These are phyloP conservation scores for Trypanosoma avium DNA, from an alignment of 208 protist species.

Conservation along the genomic window DNA sequence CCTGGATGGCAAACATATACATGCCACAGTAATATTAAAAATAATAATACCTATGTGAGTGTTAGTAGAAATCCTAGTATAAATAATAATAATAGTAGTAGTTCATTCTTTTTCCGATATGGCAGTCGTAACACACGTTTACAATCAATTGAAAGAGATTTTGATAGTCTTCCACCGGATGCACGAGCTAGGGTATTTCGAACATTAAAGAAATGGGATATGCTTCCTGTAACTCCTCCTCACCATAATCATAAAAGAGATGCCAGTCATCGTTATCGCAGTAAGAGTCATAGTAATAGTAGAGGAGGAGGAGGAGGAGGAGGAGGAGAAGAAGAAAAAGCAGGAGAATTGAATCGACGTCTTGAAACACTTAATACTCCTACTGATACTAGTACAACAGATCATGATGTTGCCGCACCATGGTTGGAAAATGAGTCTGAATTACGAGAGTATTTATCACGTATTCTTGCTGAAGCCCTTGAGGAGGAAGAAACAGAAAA, in stretches of 20 bases:
- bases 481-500: conserved; percentile 4
- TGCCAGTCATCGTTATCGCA: not conserved
- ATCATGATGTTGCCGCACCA: not conserved
- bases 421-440: conserved; percentile 16
- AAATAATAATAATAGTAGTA: not conserved
- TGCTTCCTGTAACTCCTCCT: conserved; percentile 3
- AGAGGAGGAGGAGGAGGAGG: not conserved
- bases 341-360: not conserved
- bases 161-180: conserved; percentile 7
- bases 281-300: not conserved
- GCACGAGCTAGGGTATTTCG: conserved; percentile 8
- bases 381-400: not conserved
- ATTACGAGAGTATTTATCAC: conserved; percentile 8
- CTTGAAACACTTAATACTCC: not conserved
- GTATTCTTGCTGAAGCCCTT: conserved; percentile 5
- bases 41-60: no score
- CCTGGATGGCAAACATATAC: no score
- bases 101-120: not conserved
- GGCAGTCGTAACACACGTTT: conserved; percentile 15
- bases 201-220: conserved; percentile 22
- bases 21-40: no score
- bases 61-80: no score
- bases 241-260: not conserved
- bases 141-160: conserved; percentile 11
- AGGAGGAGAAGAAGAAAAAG: not conserved